Base-by-base conservation (phyloP, 2,329 filamentous ascomycete genomes). In the Geosmithia flava region DNA sequence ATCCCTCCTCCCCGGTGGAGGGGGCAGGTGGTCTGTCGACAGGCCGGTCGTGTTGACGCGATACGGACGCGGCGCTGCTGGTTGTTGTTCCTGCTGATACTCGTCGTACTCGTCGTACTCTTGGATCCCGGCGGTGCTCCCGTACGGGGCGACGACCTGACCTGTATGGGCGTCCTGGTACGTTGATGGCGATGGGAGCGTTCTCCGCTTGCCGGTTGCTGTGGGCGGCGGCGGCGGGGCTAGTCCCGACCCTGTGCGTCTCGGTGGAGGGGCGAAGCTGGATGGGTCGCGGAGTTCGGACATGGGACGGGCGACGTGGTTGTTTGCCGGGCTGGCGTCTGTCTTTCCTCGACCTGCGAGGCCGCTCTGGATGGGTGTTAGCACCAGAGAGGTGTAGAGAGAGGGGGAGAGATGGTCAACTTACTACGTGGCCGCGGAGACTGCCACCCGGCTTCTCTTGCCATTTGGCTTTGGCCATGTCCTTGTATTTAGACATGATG, bases 231-330 rank as follows among this genome's bases (percentile, higher is more conserved):
- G 59, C 17, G 54, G 50, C 3, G 58, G 55, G 15, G 51, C 53
- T 42, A 56, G 59, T 63, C 65, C 74, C 42, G 62, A 53, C 50
- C 58, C 57, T 27, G 62, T 62, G 39, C 67, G 84, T 56, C 79
- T 90, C 1, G 89, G 89, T 23, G 89, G 89, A 20, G 88, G 87
- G 2, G 78, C 87, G 60, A 95, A 95, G 16, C 80, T 76, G 1
- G 78, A 63, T 1, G 87, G 89, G 59, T 95, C 88, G 60, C 80
- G 81, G 29, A 95, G 73, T 3, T 78, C 72, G 8, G 80, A 72
- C 42, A 94, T 67, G 1, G 89, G 88, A 16, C 73, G 71, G 30
- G 76, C 66, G 43, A 66, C 62, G 53, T 71, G 69, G 48, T 63
- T 55, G 20, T 56, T 51, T 19, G 51, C 45, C 13, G 54, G 53